phyloP scores from a whole-genome alignment of 495 filamentous ascomycete species.

The Hapsidospora chrysogenum region DNA sequence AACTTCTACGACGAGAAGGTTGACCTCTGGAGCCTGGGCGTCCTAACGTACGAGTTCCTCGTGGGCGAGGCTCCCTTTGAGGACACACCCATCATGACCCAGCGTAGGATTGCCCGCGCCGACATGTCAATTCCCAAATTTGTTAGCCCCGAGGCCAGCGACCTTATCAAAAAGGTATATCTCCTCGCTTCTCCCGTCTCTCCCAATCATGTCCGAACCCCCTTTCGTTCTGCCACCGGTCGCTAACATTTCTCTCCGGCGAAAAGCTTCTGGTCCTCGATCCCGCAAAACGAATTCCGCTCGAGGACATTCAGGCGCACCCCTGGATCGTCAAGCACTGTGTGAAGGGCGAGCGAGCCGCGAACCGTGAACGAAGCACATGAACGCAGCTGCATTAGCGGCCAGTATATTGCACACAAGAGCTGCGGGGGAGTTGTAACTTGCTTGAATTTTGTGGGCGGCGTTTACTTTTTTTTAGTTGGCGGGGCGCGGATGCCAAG shows the following conservation, averaged over 20 bases:
- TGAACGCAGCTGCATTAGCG: no score
- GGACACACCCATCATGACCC: conserved; percentile 88
- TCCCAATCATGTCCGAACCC: not conserved
- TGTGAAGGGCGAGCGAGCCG: conserved; percentile 51
- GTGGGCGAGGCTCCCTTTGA: conserved; percentile 95
- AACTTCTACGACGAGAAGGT: conserved; percentile 92
- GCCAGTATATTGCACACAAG: no score
- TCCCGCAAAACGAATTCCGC: conserved; percentile 78
- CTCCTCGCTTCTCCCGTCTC: no score
- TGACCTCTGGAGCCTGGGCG: conserved; percentile 88
- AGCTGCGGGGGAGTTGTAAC: no score
- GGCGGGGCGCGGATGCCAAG: no score
- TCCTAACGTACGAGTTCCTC: conserved; percentile 91
- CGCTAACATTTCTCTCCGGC: no score
- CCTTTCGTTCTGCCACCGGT: not conserved
- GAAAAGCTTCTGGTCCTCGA: conserved; percentile 79
- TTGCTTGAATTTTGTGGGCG: no score
- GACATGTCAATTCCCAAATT: conserved; percentile 89
- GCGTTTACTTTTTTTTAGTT: no score
- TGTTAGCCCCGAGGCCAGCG: conserved; percentile 77
- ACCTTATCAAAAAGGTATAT: conserved; percentile 78
- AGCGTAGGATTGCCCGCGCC: conserved; percentile 69
- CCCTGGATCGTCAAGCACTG: conserved; percentile 98
- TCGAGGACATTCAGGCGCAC: conserved; percentile 79
- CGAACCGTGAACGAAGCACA: conserved; percentile 27